Conservation (phyloP, 306 rosid species). For the Fragaria iinumae region DNA sequence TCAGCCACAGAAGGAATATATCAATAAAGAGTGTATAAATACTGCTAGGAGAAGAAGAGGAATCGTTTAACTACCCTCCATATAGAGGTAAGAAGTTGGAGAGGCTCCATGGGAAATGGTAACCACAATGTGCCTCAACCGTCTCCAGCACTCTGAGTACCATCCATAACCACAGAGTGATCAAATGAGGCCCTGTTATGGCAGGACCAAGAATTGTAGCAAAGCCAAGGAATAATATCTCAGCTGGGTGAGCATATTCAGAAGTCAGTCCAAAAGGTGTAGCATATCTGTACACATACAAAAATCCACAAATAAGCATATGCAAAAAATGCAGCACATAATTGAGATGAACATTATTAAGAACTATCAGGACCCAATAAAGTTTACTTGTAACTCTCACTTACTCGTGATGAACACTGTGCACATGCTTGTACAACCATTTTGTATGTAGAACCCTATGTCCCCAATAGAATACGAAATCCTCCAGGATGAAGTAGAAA, state of each 20-base stretch:
- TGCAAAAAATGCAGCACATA: constrained; percentile 11
- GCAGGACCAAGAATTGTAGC: constrained; percentile 96
- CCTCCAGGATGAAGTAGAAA: constrained; percentile 92
- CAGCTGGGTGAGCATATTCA: constrained; percentile 97
- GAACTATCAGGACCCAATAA: not conserved
- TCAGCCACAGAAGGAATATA: constrained; percentile 26
- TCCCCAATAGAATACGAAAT: constrained; percentile 96
- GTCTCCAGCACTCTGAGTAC: constrained; percentile 89
- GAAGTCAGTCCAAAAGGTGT: constrained; percentile 96
- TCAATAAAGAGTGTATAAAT: constrained; percentile 1
- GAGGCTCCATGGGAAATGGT: constrained; percentile 94
- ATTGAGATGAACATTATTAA: constrained; percentile 22
- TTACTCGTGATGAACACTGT: constrained; percentile 95
- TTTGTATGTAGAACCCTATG: constrained; percentile 93
- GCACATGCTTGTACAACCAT: constrained; percentile 95
- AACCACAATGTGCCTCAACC: constrained; percentile 94
- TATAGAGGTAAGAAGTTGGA: constrained; percentile 87
- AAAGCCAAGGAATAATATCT: constrained; percentile 95
- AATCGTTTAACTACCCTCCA: constrained; percentile 66
- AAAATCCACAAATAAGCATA: constrained; percentile 13
- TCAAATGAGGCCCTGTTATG: constrained; percentile 89
- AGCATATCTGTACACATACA: constrained; percentile 61
- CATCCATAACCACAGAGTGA: constrained; percentile 97
- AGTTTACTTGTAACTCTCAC: constrained; percentile 33
- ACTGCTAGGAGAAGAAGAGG: constrained; percentile 10